Percentiles rank a stretch among this genome's conserved stretches.
Conservation (phyloP, 2,329 filamentous ascomycete species). For the Colletotrichum cereale region DNA sequence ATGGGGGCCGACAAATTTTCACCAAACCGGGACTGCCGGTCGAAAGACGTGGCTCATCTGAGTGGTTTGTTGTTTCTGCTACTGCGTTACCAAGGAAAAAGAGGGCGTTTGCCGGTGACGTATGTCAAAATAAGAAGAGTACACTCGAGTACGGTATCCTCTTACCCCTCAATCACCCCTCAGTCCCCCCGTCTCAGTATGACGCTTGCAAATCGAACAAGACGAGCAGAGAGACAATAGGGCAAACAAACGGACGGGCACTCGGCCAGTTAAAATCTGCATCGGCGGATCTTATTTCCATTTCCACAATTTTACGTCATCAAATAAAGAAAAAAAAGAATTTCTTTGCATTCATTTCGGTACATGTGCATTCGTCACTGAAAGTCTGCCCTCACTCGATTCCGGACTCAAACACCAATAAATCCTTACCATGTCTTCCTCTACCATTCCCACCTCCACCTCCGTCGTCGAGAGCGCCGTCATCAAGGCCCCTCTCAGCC, state of each 20-base stretch:
- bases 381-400: neutral
- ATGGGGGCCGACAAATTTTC: conserved; percentile 8
- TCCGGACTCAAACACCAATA: neutral
- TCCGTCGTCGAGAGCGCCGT: conserved; percentile 76
- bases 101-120: neutral
- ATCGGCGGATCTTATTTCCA: conserved; percentile 27
- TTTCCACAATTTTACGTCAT: conserved; percentile 28
- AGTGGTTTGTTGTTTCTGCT: neutral
- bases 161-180: conserved; percentile 5
- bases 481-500: conserved; percentile 74
- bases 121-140: neutral
- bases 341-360: neutral
- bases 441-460: conserved; percentile 74
- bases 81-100: neutral
- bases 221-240: neutral
- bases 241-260: conserved; percentile 2
- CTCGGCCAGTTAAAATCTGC: conserved; percentile 17
- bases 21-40: neutral
- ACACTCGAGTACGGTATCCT: neutral
- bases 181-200: conserved; percentile 2
- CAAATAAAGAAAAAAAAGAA: conserved; percentile 12
- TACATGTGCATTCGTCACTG: conserved; percentile 54
- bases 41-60: neutral
- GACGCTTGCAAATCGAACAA: neutral
- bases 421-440: conserved; percentile 44